Base-by-base conservation (phyloP, 2,329 filamentous ascomycete genomes). In the Colletotrichum plurivorum region DNA sequence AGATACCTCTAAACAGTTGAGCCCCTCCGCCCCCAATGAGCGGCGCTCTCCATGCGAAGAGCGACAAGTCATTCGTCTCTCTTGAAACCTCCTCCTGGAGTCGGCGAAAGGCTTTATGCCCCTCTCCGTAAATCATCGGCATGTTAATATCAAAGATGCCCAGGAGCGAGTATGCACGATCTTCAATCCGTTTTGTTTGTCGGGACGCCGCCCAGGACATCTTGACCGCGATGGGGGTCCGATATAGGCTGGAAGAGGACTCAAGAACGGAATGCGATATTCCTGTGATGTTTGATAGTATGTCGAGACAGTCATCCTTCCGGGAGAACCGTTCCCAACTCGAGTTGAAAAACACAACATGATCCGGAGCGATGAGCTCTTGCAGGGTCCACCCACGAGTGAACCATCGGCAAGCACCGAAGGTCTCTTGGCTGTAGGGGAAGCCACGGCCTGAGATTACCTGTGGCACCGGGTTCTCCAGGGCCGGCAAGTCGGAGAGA, bases 141-240 rank as follows among this genome's bases (percentile, higher is more conserved):
- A 78, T 76, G 16, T 71, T 75, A n/a, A 77, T 68, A 43, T 69
- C 58, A 41, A 76, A 76, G 9, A 77, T 52, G 6, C 76, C 76
- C 7, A 75, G 56, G 15, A 77, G 63, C n/a, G 70, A 74, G 52
- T 76, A 76, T 1, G 75, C 75, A 4, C 69, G 53, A 58, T 78
- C 73, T 52, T 76, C 71, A 54, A 48, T 5, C 4, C 71, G 61
- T 4, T 66, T 75, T 5, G 72, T 75, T 49, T 68, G 10, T n/a
- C 75, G 66, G 4, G 59, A 61, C 2, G 75, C 66, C 45, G 73
- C 74, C 76, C 75, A 77, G 9, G 72, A 75, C 75, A 77, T 77
- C 63, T 73, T 73, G 4, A 52, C 58, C 1, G 46, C 27, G 2
- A 18, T 12, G 3, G 49, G 58, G 15, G n/a, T 54, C n/a, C 10